These are phyloP conservation scores for Penicillium canariense DNA, from an alignment of 495 filamentous ascomycete genomes.

Conservation along the genomic window DNA sequence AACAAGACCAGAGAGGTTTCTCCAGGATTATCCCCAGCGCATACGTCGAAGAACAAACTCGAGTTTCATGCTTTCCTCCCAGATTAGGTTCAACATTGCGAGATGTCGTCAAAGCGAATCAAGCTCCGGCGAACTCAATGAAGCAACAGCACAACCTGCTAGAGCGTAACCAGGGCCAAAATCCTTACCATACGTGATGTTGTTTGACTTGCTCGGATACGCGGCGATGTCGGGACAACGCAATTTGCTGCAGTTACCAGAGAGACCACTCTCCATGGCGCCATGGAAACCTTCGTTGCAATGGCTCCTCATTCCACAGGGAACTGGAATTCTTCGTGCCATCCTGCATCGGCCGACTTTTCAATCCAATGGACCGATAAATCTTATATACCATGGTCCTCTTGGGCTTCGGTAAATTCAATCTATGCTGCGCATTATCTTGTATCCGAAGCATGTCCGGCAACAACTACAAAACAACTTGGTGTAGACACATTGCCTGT, in stretches of 20 bases:
- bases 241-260: slow-evolving; percentile 1
- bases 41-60: no score
- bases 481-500: slow-evolving; percentile 33
- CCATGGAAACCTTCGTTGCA: slow-evolving; percentile 28
- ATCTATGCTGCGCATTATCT: slow-evolving; percentile 23
- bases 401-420: slow-evolving; percentile 9
- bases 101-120: slow-evolving; percentile 6
- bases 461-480: slow-evolving; percentile 21
- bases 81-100: background rate
- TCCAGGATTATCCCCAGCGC: no score
- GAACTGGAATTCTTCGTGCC: slow-evolving; percentile 25
- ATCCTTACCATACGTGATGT: background rate
- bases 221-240: background rate
- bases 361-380: slow-evolving; percentile 27
- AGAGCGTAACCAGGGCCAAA: background rate
- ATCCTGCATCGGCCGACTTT: slow-evolving; percentile 31
- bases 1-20: no score
- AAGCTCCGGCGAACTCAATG: background rate
- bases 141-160: background rate
- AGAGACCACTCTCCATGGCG: slow-evolving; percentile 14
- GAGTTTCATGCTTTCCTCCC: no score
- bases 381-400: slow-evolving; percentile 30
- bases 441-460: slow-evolving; percentile 26
- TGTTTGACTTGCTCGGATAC: background rate
- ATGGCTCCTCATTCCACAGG: slow-evolving; percentile 35